phyloP scores from a whole-genome alignment of 306 rosid genomes.

The Ceratonia siliqua region DNA sequence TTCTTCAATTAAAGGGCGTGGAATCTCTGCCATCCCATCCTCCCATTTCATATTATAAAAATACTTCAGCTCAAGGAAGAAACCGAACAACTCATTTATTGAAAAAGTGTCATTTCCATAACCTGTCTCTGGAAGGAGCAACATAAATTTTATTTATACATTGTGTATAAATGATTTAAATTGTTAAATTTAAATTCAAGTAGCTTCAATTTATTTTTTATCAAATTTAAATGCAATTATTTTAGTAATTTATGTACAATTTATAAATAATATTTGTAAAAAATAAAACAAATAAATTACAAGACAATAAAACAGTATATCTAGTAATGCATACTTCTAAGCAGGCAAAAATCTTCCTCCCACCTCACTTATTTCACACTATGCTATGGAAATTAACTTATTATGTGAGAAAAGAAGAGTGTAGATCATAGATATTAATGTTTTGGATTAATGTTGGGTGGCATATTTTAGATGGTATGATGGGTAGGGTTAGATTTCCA shows the following conservation, averaged over 20 bases:
- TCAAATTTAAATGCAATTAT: too few species aligned
- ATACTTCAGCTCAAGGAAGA: background rate
- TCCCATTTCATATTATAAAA: conserved; percentile 47
- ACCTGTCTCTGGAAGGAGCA: conserved; percentile 39
- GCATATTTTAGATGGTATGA: conserved; percentile 36
- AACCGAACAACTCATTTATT: conserved; percentile 22
- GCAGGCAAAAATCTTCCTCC: conserved; percentile 52
- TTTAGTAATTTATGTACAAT: too few species aligned
- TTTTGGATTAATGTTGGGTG: conserved; percentile 61
- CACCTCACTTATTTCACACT: conserved; percentile 8
- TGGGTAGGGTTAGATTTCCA: conserved; percentile 51
- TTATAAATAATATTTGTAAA: too few species aligned
- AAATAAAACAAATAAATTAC: too few species aligned
- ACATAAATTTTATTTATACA: too few species aligned
- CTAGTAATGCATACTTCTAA: conserved; percentile 52
- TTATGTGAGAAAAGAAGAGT: conserved; percentile 34
- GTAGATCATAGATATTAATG: conserved; percentile 57
- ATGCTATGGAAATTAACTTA: conserved; percentile 18
- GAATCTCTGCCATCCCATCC: conserved; percentile 91
- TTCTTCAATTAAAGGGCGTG: conserved; percentile 66
- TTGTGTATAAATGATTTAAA: too few species aligned
- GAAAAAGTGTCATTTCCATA: conserved; percentile 16
- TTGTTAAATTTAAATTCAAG: too few species aligned
- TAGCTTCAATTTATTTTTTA: too few species aligned
- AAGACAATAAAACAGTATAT: conserved; percentile 51